Evolutionary conservation across 2,329 filamentous ascomycete species (phyloP).

Genomic region (Pyrenophora teres): DNA sequence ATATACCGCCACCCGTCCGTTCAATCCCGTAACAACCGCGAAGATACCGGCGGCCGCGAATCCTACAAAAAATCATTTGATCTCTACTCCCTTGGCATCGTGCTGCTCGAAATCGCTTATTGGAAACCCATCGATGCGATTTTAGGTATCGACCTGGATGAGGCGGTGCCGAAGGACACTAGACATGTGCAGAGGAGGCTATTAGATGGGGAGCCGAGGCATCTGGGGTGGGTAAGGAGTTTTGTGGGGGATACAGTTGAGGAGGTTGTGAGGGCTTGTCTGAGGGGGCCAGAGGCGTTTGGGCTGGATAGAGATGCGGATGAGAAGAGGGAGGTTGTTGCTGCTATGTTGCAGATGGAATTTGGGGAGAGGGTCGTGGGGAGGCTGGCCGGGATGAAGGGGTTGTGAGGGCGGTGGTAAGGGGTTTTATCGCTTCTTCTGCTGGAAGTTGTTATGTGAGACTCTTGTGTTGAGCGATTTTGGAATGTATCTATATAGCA

Average conservation of each 20-base stretch:
- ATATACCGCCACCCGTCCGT: constrained; percentile 58
- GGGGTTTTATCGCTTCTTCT: no score
- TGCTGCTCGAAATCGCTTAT: constrained; percentile 60
- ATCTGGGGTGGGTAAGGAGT: constrained; percentile 32
- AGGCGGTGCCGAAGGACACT: constrained; percentile 48
- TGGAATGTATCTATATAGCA: no score
- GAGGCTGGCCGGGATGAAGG: constrained; percentile 35
- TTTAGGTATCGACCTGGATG: constrained; percentile 44
- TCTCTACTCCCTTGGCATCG: constrained; percentile 58
- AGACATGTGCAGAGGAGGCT: constrained; percentile 44
- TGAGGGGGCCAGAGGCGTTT: constrained; percentile 38
- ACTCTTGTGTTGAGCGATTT: no score
- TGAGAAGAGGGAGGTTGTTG: constrained; percentile 39
- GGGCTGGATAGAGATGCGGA: constrained; percentile 32
- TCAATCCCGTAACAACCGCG: constrained; percentile 46
- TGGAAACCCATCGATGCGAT: constrained; percentile 56
- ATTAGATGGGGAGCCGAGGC: constrained; percentile 23
- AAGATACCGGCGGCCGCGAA: constrained; percentile 16
- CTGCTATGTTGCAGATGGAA: constrained; percentile 34
- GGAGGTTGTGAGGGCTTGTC: constrained; percentile 35
- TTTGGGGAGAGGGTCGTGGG: constrained; percentile 42
- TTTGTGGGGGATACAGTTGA: constrained; percentile 33
- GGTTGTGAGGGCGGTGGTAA: not conserved
- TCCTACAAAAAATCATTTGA: constrained; percentile 58
- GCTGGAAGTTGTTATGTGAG: no score